These are phyloP conservation scores for Phlegmacium glaucopus DNA, from an alignment of 768 basidiomycete genomes.

Conservation along the genomic window DNA sequence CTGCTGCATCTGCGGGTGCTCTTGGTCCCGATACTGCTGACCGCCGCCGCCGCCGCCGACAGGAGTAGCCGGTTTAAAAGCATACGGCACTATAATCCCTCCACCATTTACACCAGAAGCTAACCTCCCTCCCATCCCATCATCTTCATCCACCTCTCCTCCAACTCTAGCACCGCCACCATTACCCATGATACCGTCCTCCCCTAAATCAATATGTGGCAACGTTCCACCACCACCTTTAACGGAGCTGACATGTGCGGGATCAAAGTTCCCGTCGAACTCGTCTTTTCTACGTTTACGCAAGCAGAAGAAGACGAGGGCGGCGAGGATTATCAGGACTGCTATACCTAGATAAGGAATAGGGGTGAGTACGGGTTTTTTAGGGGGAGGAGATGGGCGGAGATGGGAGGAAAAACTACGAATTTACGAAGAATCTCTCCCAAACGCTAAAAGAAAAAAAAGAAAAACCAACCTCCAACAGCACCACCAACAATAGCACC, in stretches of 20 bases:
- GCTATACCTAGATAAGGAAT: background rate
- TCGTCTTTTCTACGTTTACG: slow-evolving; percentile 20
- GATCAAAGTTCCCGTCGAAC: slow-evolving; percentile 29
- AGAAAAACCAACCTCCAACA: slow-evolving; percentile 18
- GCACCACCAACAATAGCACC: slow-evolving; percentile 25
- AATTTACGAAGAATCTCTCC: no score
- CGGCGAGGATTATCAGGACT: slow-evolving; percentile 12
- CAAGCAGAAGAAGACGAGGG: slow-evolving; percentile 15
- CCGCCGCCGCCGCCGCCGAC: background rate
- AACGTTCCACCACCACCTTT: slow-evolving; percentile 14
- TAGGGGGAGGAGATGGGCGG: background rate
- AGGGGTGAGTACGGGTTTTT: background rate
- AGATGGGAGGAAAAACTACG: background rate
- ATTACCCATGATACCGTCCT: background rate
- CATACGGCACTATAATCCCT: slow-evolving; percentile 22
- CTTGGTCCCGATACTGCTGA: no score
- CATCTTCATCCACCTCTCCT: slow-evolving; percentile 1
- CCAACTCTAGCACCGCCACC: no score
- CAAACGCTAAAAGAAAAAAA: no score
- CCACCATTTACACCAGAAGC: slow-evolving; percentile 16
- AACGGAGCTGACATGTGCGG: slow-evolving; percentile 13
- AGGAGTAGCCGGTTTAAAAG: slow-evolving; percentile 12
- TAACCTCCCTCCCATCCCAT: slow-evolving; percentile 25
- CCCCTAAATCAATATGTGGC: slow-evolving; percentile 14
- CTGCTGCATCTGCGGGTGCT: slow-evolving; percentile 7